phyloP scores from a whole-genome alignment of 129 eudicot species.

The Erigeron canadensis region DNA sequence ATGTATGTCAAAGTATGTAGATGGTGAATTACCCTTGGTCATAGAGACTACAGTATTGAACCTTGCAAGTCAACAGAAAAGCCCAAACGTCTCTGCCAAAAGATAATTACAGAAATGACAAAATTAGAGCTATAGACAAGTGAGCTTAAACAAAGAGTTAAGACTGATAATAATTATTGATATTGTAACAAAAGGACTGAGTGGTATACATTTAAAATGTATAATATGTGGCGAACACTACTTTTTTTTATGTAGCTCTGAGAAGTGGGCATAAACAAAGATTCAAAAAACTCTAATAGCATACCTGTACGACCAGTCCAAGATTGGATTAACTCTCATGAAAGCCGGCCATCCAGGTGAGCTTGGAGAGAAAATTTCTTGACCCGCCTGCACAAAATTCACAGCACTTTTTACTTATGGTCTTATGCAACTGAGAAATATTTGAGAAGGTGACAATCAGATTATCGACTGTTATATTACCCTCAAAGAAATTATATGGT shows the following conservation, averaged over 20 bases:
- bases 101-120: background rate
- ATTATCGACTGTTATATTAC: background rate
- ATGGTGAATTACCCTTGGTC: constrained; percentile 71
- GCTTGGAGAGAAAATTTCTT: constrained; percentile 87
- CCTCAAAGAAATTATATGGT: background rate
- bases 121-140: background rate
- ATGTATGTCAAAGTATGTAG: background rate
- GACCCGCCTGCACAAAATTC: constrained; percentile 59
- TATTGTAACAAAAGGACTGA: too few relatives aligned
- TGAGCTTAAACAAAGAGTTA: background rate
- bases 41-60: constrained; percentile 79
- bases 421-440: background rate
- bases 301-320: constrained; percentile 32
- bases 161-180: background rate
- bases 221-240: background rate
- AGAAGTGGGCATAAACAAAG: too few relatives aligned
- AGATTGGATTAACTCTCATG: constrained; percentile 88
- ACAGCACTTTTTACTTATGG: background rate
- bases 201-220: background rate
- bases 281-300: background rate
- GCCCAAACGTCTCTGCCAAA: constrained; percentile 41
- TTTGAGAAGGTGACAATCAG: background rate
- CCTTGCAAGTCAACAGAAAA: constrained; percentile 82
- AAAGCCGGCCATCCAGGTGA: constrained; percentile 92
- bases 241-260: background rate